Percentiles rank a stretch among this genome's conserved stretches.
phyloP scores from a whole-genome alignment of 129 eudicot genomes.

The Logfia minima region DNA sequence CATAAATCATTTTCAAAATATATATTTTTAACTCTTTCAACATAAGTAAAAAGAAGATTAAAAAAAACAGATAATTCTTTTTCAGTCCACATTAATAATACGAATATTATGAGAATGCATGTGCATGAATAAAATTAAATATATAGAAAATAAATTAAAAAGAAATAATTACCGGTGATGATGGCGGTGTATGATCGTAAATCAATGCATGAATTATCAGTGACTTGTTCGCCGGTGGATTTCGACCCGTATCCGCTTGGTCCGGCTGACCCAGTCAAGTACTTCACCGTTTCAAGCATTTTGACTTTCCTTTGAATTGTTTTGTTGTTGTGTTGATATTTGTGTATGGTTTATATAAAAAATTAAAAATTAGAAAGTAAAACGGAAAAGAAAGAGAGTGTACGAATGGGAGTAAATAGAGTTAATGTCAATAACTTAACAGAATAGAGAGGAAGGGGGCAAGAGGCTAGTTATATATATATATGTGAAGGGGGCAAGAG shows the following conservation, averaged over 20 bases:
- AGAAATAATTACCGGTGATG: conserved; percentile 60
- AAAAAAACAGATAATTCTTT: neutral
- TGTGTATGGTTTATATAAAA: neutral
- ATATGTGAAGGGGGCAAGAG: neutral
- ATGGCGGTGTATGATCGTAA: conserved; percentile 60
- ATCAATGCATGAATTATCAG: conserved; percentile 39
- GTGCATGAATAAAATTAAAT: conserved; percentile 28
- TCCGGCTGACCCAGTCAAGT: conserved; percentile 77
- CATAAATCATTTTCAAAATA: no score
- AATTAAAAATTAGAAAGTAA: neutral
- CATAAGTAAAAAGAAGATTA: neutral
- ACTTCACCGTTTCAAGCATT: conserved; percentile 71
- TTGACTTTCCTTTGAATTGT: neutral
- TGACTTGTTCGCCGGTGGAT: conserved; percentile 86
- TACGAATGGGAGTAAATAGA: conserved; percentile 14
- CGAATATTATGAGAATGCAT: conserved; percentile 37
- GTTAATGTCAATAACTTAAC: conserved; percentile 6
- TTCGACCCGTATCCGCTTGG: conserved; percentile 91
- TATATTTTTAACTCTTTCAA: no score
- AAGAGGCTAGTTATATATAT: neutral
- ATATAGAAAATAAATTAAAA: neutral
- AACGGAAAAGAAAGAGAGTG: conserved; percentile 10
- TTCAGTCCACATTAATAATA: conserved; percentile 8
- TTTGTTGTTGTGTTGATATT: neutral
- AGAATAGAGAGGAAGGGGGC: conserved; percentile 17